Conservation (phyloP, 2,329 filamentous ascomycete species). For the Cucurbitaria berberidis region DNA sequence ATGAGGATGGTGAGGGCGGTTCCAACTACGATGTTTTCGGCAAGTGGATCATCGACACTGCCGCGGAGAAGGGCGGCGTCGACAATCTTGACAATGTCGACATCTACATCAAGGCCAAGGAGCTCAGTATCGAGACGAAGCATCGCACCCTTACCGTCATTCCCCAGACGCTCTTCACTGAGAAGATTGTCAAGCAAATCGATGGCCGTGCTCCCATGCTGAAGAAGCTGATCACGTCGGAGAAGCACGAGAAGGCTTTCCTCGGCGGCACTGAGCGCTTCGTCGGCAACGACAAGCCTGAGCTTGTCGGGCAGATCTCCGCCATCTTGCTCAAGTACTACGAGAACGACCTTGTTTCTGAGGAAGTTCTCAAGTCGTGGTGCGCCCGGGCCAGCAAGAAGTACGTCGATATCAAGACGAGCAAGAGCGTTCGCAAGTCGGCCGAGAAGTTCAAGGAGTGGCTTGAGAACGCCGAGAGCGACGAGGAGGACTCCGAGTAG, state of each 20-base stretch:
- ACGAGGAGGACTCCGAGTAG: constrained; percentile 48
- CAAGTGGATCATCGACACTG: constrained; percentile 85
- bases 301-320: constrained; percentile 77
- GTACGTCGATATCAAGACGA: constrained; percentile 87
- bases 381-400: constrained; percentile 97
- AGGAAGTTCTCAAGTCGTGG: constrained; percentile 90
- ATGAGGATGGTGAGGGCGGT: constrained; percentile 80
- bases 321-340: constrained; percentile 91
- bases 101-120: constrained; percentile 96
- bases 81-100: constrained; percentile 84
- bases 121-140: constrained; percentile 92
- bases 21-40: constrained; percentile 90
- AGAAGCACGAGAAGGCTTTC: constrained; percentile 94
- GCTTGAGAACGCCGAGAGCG: constrained; percentile 80
- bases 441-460: constrained; percentile 93
- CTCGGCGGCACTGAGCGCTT: constrained; percentile 95
- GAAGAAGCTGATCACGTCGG: constrained; percentile 89
- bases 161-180: constrained; percentile 90
- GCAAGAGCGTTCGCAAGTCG: constrained; percentile 94
- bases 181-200: constrained; percentile 88
- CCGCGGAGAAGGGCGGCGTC: constrained; percentile 72
- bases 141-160: constrained; percentile 92
- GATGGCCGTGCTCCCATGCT: constrained; percentile 82
- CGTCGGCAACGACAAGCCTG: constrained; percentile 79
- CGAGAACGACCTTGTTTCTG: constrained; percentile 83